A percentile compares a stretch with the other conserved stretches of the same genome.
These are phyloP conservation scores for Mrakia gelida DNA, from an alignment of 768 basidiomycete genomes.

Conservation along the genomic window DNA sequence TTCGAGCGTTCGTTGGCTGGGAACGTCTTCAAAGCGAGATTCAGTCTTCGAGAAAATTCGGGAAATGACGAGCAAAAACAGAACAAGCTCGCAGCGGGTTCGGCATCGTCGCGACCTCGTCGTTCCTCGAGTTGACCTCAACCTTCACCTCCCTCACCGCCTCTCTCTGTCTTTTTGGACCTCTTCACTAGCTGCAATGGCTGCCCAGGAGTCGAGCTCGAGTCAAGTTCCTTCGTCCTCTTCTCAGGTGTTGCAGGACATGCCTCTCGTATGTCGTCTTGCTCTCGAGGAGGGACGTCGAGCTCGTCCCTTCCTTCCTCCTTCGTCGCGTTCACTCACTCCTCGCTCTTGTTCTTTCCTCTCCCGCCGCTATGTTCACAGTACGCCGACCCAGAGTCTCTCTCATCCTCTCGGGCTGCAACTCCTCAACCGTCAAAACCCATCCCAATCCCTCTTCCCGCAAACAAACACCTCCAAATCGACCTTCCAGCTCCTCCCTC, in stretches of 20 bases:
- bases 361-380: too few relatives aligned
- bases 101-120: too few relatives aligned
- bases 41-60: too few relatives aligned
- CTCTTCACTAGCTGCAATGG: not conserved
- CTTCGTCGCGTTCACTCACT: not conserved
- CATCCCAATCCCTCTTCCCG: not conserved
- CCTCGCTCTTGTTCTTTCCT: not conserved
- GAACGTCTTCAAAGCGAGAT: too few relatives aligned
- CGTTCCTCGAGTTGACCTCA: not conserved
- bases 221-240: not conserved
- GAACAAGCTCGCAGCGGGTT: too few relatives aligned
- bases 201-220: not conserved
- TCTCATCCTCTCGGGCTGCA: not conserved
- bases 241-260: not conserved
- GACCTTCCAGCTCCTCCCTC: conserved; percentile 5
- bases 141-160: not conserved
- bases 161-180: not conserved
- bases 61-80: too few relatives aligned
- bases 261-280: not conserved
- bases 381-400: not conserved
- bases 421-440: not conserved
- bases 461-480: conserved; percentile 16
- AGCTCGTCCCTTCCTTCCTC: not conserved
- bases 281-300: not conserved
- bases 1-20: too few relatives aligned